These are phyloP conservation scores for Canavalia gladiata DNA, from an alignment of 306 rosid genomes.

Conservation along the genomic window DNA sequence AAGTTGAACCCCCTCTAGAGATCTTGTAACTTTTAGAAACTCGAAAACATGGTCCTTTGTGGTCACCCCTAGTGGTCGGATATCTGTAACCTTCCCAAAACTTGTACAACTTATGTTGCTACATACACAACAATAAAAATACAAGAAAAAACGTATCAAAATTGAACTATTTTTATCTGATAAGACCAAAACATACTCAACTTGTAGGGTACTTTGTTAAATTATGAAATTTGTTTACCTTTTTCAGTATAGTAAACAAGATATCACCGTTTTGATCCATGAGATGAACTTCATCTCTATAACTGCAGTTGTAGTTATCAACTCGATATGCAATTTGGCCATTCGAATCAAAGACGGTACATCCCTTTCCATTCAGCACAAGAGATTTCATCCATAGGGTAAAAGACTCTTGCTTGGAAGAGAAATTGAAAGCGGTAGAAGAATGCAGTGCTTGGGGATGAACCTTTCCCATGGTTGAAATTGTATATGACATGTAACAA, in stretches of 20 bases:
- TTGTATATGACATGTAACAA: slow-evolving; percentile 1
- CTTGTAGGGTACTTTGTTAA: not conserved
- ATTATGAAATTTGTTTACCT: slow-evolving; percentile 51
- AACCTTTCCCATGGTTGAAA: slow-evolving; percentile 56
- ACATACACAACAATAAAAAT: not conserved
- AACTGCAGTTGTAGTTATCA: slow-evolving; percentile 67
- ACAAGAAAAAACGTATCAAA: not conserved
- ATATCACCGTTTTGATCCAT: slow-evolving; percentile 71
- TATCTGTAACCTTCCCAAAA: slow-evolving; percentile 76
- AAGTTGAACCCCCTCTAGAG: slow-evolving; percentile 54
- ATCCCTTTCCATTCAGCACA: slow-evolving; percentile 68
- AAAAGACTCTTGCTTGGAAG: slow-evolving; percentile 74
- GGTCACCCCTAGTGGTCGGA: slow-evolving; percentile 45
- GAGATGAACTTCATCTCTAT: slow-evolving; percentile 67
- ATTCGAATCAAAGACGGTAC: slow-evolving; percentile 71
- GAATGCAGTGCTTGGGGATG: slow-evolving; percentile 61
- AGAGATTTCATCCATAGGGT: slow-evolving; percentile 89
- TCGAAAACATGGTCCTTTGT: slow-evolving; percentile 60
- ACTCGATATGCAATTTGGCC: slow-evolving; percentile 74
- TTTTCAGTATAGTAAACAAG: slow-evolving; percentile 68
- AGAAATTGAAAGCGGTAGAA: slow-evolving; percentile 47
- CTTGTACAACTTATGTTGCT: slow-evolving; percentile 60
- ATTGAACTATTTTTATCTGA: not conserved
- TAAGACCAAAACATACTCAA: not conserved
- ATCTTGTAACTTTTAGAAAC: slow-evolving; percentile 54